These are phyloP conservation scores for Allium cepa DNA, from an alignment of 106 monocot genomes.

Conservation along the genomic window DNA sequence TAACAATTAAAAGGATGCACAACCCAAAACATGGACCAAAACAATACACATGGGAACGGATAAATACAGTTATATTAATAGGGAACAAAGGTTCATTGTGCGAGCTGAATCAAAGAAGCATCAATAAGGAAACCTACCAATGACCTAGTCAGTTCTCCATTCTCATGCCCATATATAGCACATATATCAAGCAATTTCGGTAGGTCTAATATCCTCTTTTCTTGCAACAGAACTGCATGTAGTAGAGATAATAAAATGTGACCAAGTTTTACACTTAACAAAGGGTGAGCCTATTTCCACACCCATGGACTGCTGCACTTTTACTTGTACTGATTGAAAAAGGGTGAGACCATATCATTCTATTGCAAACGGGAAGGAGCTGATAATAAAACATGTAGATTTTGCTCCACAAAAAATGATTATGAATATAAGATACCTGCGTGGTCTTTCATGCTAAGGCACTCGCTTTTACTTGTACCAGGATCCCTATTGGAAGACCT, in stretches of 20 bases:
- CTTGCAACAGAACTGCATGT: constrained; percentile 53
- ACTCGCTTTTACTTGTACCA: constrained; percentile 26
- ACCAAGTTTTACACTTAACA: not conserved
- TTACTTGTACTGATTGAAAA: not conserved
- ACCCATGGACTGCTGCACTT: no score
- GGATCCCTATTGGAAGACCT: constrained; percentile 61
- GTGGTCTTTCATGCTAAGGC: constrained; percentile 51
- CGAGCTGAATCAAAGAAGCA: not conserved
- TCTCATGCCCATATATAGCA: constrained; percentile 72
- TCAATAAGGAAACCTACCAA: constrained; percentile 21
- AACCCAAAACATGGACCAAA: no score
- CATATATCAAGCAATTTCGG: constrained; percentile 77
- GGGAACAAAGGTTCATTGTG: no score
- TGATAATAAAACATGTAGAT: not conserved
- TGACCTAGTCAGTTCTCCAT: constrained; percentile 31
- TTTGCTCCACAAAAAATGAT: not conserved
- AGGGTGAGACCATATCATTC: not conserved
- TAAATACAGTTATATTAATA: no score
- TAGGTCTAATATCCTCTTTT: constrained; percentile 45
- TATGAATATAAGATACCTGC: constrained; percentile 20
- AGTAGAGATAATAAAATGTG: constrained; percentile 19
- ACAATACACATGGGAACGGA: no score
- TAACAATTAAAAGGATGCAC: no score
- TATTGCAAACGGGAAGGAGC: not conserved
- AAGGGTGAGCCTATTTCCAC: no score